Evolutionary conservation across 2,329 filamentous ascomycete genomes (phyloP).

Genomic region (Diaporthe capsici): DNA sequence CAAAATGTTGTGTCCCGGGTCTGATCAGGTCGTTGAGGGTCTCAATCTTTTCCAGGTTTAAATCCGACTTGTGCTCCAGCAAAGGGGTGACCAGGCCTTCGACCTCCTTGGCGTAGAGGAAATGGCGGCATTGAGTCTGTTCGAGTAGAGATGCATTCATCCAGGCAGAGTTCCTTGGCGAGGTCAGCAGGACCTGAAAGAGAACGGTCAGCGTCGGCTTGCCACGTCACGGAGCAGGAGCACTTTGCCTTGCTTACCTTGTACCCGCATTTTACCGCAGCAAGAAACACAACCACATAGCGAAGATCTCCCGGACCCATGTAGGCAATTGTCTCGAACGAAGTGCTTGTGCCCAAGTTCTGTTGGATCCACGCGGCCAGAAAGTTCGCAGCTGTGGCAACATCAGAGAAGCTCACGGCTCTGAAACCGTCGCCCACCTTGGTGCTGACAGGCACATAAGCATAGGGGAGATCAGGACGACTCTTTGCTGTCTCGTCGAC

Average conservation of each 20-base stretch:
- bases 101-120: slow-evolving; percentile 19
- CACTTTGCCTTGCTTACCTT: neutral
- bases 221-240: neutral
- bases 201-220: neutral
- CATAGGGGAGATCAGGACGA: slow-evolving; percentile 30
- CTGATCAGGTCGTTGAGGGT: slow-evolving; percentile 35
- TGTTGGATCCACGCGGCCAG: slow-evolving; percentile 32
- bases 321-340: slow-evolving; percentile 35
- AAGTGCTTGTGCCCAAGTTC: slow-evolving; percentile 16
- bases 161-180: slow-evolving; percentile 35
- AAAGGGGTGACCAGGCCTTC: slow-evolving; percentile 1
- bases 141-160: slow-evolving; percentile 38
- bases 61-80: slow-evolving; percentile 18
- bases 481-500: slow-evolving; percentile 35
- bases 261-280: slow-evolving; percentile 39
- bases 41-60: neutral
- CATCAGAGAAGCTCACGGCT: slow-evolving; percentile 25
- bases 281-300: slow-evolving; percentile 33
- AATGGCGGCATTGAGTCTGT: slow-evolving; percentile 32
- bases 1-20: slow-evolving; percentile 29
- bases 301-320: slow-evolving; percentile 32
- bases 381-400: slow-evolving; percentile 19
- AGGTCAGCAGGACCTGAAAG: slow-evolving; percentile 26
- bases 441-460: slow-evolving; percentile 28
- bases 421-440: slow-evolving; percentile 32